Conservation (phyloP, 2,329 filamentous ascomycete genomes). For the Alternaria sp. region DNA sequence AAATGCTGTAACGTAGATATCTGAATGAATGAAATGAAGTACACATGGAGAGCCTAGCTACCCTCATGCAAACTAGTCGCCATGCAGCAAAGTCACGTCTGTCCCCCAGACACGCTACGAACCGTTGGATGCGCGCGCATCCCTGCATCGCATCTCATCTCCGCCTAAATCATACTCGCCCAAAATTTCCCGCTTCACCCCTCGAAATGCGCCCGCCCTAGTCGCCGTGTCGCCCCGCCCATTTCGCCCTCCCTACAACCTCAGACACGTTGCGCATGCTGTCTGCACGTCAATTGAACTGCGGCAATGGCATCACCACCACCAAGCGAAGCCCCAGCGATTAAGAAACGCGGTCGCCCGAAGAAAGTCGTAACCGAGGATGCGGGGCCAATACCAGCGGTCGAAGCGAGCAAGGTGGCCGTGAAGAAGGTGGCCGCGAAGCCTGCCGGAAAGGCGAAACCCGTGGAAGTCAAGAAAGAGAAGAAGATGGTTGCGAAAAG, state of each 20-base stretch:
- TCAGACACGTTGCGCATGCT: not conserved
- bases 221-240: slow-evolving; percentile 13
- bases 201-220: slow-evolving; percentile 24
- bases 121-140: slow-evolving; percentile 9
- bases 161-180: slow-evolving; percentile 15
- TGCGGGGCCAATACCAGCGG: slow-evolving; percentile 7
- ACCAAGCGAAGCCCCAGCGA: slow-evolving; percentile 17
- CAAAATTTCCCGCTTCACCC: slow-evolving; percentile 22
- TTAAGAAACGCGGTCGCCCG: slow-evolving; percentile 42
- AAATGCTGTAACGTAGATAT: not conserved
- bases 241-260: not conserved
- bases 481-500: slow-evolving; percentile 22
- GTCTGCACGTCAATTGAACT: slow-evolving; percentile 5
- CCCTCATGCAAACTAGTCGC: not conserved
- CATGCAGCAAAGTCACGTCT: not conserved
- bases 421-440: slow-evolving; percentile 35
- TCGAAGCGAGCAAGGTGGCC: slow-evolving; percentile 22
- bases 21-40: not conserved
- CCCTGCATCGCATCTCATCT: slow-evolving; percentile 15
- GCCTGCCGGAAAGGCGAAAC: slow-evolving; percentile 19
- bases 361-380: slow-evolving; percentile 39
- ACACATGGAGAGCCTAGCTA: not conserved
- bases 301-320: slow-evolving; percentile 19
- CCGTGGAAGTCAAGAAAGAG: slow-evolving; percentile 10
- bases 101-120: not conserved